Evolutionary conservation across 352 stramenopile species (phyloP).

Genomic region (Thraustotheca clavata): DNA sequence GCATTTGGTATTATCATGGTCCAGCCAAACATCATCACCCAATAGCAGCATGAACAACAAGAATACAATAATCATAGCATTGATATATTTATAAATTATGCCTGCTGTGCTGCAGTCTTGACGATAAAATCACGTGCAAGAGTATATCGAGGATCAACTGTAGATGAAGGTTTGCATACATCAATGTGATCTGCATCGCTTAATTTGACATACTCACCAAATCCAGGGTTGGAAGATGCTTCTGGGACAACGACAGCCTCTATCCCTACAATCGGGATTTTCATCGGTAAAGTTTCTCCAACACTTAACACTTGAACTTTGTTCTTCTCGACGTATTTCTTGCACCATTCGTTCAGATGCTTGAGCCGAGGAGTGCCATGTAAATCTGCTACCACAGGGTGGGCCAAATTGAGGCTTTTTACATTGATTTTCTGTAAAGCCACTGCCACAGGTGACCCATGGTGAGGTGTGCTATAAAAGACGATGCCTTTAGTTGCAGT

Average conservation of each 20-base stretch:
- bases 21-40: neutral
- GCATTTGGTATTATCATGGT: neutral
- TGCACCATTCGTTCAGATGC: slow-evolving; percentile 75
- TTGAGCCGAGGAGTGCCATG: slow-evolving; percentile 65
- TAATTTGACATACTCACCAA: slow-evolving; percentile 59
- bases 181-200: slow-evolving; percentile 56
- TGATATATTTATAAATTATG: slow-evolving; percentile 20
- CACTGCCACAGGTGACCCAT: slow-evolving; percentile 65
- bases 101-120: neutral
- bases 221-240: slow-evolving; percentile 57
- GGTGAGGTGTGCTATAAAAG: slow-evolving; percentile 74
- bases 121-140: slow-evolving; percentile 55
- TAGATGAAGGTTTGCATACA: slow-evolving; percentile 63
- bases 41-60: neutral
- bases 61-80: neutral
- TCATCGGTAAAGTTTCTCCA: slow-evolving; percentile 51
- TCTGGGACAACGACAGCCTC: slow-evolving; percentile 67
- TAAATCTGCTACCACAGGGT: slow-evolving; percentile 63
- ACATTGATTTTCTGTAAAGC: slow-evolving; percentile 20
- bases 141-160: slow-evolving; percentile 47
- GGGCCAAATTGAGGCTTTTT: slow-evolving; percentile 43
- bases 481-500: slow-evolving; percentile 61
- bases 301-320: slow-evolving; percentile 53
- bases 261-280: slow-evolving; percentile 52
- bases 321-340: slow-evolving; percentile 35